A percentile compares a stretch with the other conserved stretches of the same genome.
Conservation (phyloP, 2,329 filamentous ascomycete species). For the Rhynchosporium secalis region DNA sequence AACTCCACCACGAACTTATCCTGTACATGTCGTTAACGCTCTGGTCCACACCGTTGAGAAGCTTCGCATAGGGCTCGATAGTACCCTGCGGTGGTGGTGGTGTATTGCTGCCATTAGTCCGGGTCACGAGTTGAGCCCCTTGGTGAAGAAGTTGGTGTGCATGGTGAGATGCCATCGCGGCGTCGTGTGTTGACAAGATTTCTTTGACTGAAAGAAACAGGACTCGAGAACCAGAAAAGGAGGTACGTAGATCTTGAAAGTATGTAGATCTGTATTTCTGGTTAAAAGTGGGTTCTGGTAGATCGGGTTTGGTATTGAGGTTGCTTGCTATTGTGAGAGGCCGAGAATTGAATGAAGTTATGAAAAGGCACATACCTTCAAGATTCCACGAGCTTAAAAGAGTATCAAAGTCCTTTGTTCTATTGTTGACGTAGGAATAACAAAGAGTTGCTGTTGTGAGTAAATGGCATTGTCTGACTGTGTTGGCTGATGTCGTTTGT, state of each 20-base stretch:
- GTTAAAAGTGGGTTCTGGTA: constrained; percentile 14
- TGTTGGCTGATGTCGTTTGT: constrained; percentile 11
- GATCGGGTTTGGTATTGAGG: not conserved
- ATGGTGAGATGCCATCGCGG: constrained; percentile 13
- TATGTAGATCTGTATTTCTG: not conserved
- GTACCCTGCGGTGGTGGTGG: constrained; percentile 44
- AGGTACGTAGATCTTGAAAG: constrained; percentile 13
- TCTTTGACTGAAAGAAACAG: constrained; percentile 7
- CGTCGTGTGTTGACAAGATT: not conserved
- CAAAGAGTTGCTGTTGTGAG: constrained; percentile 20
- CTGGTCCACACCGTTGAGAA: constrained; percentile 62
- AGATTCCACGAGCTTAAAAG: constrained; percentile 11
- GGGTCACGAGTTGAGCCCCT: constrained; percentile 1
- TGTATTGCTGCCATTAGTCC: not conserved
- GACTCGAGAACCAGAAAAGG: constrained; percentile 14
- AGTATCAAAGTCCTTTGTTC: constrained; percentile 19
- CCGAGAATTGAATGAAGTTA: not conserved
- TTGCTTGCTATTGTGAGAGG: constrained; percentile 13
- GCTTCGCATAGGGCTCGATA: constrained; percentile 56
- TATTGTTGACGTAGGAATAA: constrained; percentile 27
- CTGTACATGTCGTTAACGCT: constrained; percentile 56
- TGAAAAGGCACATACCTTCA: constrained; percentile 10
- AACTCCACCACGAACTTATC: constrained; percentile 59
- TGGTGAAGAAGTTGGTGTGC: constrained; percentile 6
- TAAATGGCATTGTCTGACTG: constrained; percentile 32